Conservation (phyloP, 1,139 yeast species). For the Hemisphaericaspora subhashii region DNA sequence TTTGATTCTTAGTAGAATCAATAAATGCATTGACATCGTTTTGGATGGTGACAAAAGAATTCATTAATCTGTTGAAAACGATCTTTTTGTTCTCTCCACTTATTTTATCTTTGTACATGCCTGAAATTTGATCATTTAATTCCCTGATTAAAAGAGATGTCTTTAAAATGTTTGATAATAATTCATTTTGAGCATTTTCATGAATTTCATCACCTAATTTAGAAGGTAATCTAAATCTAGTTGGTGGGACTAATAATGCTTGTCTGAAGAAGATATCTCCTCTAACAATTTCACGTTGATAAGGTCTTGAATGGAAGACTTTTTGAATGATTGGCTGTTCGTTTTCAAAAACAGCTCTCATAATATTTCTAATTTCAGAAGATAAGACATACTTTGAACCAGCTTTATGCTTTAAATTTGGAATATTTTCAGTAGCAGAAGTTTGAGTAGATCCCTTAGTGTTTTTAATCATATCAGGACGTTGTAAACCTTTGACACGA, state of each 20-base stretch:
- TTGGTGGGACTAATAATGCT: constrained; percentile 89
- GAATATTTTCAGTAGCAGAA: constrained; percentile 26
- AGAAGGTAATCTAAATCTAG: constrained; percentile 95
- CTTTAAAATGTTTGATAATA: constrained; percentile 74
- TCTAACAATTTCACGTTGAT: constrained; percentile 45
- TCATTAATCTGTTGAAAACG: constrained; percentile 87
- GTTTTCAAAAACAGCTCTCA: constrained; percentile 69
- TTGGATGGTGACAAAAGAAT: constrained; percentile 90
- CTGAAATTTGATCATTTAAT: constrained; percentile 74
- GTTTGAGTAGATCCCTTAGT: constrained; percentile 14
- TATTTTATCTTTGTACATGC: constrained; percentile 60
- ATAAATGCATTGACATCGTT: constrained; percentile 93
- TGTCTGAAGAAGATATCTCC: constrained; percentile 93
- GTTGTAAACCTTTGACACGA: constrained; percentile 72
- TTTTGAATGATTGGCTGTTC: constrained; percentile 65
- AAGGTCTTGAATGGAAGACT: constrained; percentile 79
- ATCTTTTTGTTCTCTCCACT: constrained; percentile 65
- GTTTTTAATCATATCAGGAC: constrained; percentile 66
- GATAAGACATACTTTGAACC: constrained; percentile 86
- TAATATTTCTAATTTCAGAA: constrained; percentile 78
- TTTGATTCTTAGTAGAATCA: constrained; percentile 87
- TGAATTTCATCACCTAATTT: constrained; percentile 95
- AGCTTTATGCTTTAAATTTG: constrained; percentile 54
- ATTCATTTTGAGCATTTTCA: constrained; percentile 90
- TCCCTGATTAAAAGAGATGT: constrained; percentile 84